Conservation (phyloP, 2,329 filamentous ascomycete species). For the Blastomyces silverae region DNA sequence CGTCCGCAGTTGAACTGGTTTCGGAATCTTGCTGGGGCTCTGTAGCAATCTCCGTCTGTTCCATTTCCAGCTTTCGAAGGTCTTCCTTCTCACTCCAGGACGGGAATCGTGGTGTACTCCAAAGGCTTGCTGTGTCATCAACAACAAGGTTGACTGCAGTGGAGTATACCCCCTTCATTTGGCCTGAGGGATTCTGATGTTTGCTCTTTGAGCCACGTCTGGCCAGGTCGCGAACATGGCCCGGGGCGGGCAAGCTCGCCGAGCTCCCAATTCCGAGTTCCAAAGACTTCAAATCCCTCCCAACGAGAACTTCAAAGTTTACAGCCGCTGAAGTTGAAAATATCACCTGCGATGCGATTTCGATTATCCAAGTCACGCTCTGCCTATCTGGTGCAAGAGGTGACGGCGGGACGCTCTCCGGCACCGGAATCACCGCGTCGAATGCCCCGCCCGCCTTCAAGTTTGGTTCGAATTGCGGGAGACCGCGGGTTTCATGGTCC, state of each 20-base stretch:
- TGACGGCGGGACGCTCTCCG: conserved; percentile 56
- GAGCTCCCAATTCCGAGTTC: conserved; percentile 57
- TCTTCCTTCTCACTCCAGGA: conserved; percentile 43
- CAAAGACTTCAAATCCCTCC: conserved; percentile 76
- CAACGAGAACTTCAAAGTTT: conserved; percentile 77
- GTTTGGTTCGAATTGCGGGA: conserved; percentile 91
- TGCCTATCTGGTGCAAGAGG: conserved; percentile 40
- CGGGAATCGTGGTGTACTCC: conserved; percentile 85
- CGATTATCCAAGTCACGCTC: conserved; percentile 77
- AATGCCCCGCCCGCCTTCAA: conserved; percentile 89
- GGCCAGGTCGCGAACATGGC: conserved; percentile 70
- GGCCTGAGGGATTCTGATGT: not conserved
- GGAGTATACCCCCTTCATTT: conserved; percentile 67
- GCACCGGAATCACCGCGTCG: conserved; percentile 71
- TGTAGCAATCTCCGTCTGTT: conserved; percentile 22
- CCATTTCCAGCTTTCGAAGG: conserved; percentile 39
- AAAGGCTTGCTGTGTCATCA: conserved; percentile 81
- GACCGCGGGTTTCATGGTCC: conserved; percentile 61
- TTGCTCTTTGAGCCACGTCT: conserved; percentile 47
- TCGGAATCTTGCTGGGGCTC: conserved; percentile 23
- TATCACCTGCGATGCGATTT: conserved; percentile 85
- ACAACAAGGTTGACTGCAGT: conserved; percentile 69
- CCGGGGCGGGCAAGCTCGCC: conserved; percentile 52
- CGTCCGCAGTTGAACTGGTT: conserved; percentile 17
- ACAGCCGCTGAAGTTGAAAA: conserved; percentile 87